A percentile compares a stretch with the other conserved stretches of the same genome.
Conservation (phyloP, 305 asterid genomes). For the Andrographis paniculata region DNA sequence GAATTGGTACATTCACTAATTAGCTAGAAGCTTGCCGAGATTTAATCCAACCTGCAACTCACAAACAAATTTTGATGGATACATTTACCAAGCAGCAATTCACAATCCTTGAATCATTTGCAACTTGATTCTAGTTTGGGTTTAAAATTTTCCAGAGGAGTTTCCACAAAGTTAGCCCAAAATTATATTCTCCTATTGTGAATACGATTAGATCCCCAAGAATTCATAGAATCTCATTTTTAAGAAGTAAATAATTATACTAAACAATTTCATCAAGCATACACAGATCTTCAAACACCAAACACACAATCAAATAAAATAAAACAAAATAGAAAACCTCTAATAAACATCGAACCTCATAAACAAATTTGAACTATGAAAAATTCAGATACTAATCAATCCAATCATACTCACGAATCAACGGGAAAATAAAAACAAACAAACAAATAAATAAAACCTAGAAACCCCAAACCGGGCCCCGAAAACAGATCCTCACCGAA, state of each 20-base stretch:
- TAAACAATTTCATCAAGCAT: conserved; percentile 10
- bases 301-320: background rate
- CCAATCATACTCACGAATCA: no score
- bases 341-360: conserved; percentile 10
- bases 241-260: conserved; percentile 10
- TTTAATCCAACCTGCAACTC: no score
- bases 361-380: no score
- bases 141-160: background rate
- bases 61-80: no score
- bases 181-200: background rate
- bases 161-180: background rate
- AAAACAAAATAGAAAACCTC: conserved; percentile 6
- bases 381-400: no score
- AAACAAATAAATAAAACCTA: conserved; percentile 16
- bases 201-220: conserved; percentile 8
- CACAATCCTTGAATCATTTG: no score
- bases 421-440: no score
- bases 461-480: conserved; percentile 30
- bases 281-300: conserved; percentile 9
- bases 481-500: conserved; percentile 26
- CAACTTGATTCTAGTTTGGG: no score
- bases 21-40: no score
- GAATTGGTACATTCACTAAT: no score
- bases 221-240: conserved; percentile 11
- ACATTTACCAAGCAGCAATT: no score